Evolutionary conservation across 257 asterid species (phyloP), one percentile per base, ranked within the genome.

Genomic region (Eustoma russellianum): DNA sequence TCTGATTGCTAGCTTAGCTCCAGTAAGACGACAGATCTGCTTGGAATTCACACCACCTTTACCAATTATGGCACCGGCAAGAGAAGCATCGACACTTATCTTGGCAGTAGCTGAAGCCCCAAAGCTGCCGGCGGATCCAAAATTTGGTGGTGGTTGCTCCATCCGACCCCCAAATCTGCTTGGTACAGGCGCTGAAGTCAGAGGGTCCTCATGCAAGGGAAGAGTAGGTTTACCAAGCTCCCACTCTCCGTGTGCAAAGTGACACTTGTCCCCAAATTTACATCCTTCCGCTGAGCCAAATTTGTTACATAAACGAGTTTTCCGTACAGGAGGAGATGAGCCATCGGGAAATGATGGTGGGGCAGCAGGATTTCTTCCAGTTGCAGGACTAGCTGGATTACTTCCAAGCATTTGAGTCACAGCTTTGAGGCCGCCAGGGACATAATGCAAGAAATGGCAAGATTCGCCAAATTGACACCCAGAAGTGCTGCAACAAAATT

Each of bases 381-480:
- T 66, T 33, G 79, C 69, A 7, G 83, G 83, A 62, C 80, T 66
- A n/a, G 90, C 76, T 30, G 95, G 95, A 48, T 85, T 78, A 73
- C 54, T 80, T 58, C 93, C 95, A 44, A 85, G 93, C 64, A 85
- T 78, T 58, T 82, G 95, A 12, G 82, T 80, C 63, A 82, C 95
- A n/a, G 83, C 93, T 70, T 85, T 85, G 46, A 85, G 70, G 63
- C 93, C 95, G 7, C 95, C 95, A 12, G 95, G 90, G n/a, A 85
- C 86, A 14, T 78, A 78, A 66, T 85, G 95, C 77, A 82, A 50
- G 68, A 85, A 85, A 73, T 85, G 93, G 81, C 95, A 85, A 44
- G 77, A 70, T 66, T 85, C 95, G 41, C 95, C 95, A 41, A 82
- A 85, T 24, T 83, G 93, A 61, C 94, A 84, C 19, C 94, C 94